Base-by-base conservation (phyloP, 176 grass and related monocot genomes). In the Eragrostis curvula region DNA sequence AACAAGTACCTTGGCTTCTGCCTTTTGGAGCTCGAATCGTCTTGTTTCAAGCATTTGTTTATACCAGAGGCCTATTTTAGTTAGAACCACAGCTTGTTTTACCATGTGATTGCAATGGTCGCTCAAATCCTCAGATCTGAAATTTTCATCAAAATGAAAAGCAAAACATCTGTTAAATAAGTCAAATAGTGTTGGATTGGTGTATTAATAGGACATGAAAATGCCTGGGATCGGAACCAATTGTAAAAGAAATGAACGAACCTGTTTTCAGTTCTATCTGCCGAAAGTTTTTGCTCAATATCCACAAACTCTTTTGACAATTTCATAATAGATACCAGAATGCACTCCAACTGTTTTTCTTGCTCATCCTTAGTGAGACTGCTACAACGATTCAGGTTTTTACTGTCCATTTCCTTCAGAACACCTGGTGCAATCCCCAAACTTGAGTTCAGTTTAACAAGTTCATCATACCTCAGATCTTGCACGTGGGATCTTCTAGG, bases 1-100 rank as follows among this genome's bases (percentile, higher is more conserved):
- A 71, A 47, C 13, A 21, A 64, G 10, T 93, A 99, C 96, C 96
- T 96, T 92, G 68, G 83, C 81, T 87, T 99, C 87, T 44, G 89
- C 90, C 79, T 92, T 93, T 74, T 94, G 91, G 51, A 99, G 91
- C 66, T 94, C 85, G 45, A 89, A 91, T 88, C 83, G 80, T 55
- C 86, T 94, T 39, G 87, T 77, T 84, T 94, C 87, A 71, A 99
- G 89, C 85, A 99, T 91, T 85, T 90, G 83, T 88, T 96, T 89
- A 71, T 92, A 89, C 87, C 87, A 85, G 47, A 86, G 78, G 74
- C 87, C 87, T 75, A 96, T 91, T 82, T 96, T 96, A 69, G 87
- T 88, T 70, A 96, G 87, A 78, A 83, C 86, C 5, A 68, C 81
- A 7, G 93, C 89, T 76, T 96, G 88, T 88, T 84, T 86, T 15